Conservation (phyloP, 495 filamentous ascomycete genomes). For the Neurospora intermedia region DNA sequence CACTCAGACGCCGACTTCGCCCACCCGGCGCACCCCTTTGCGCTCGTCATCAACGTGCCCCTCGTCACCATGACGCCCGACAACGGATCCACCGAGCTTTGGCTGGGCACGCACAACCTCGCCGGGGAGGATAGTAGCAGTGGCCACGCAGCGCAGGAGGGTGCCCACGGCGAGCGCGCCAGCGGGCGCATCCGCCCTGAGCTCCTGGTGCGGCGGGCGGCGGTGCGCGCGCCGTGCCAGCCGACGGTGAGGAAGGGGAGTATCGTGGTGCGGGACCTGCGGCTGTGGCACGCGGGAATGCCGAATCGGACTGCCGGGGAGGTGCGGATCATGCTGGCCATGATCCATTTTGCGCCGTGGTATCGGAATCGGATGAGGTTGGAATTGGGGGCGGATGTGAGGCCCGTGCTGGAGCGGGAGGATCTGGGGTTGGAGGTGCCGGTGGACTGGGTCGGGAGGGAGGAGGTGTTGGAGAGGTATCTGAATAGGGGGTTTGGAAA, state of each 20-base stretch:
- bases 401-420: conserved; percentile 22
- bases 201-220: conserved; percentile 29
- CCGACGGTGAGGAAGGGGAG: conserved; percentile 41
- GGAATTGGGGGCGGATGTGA: conserved; percentile 37
- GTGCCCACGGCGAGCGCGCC: not conserved
- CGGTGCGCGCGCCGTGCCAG: conserved; percentile 36
- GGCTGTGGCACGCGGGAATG: conserved; percentile 53
- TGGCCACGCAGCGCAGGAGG: conserved; percentile 25
- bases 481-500: conserved; percentile 39
- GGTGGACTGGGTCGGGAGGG: conserved; percentile 30
- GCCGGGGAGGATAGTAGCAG: conserved; percentile 38
- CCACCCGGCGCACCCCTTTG: conserved; percentile 44
- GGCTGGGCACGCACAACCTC: conserved; percentile 45
- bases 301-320: conserved; percentile 39
- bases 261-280: conserved; percentile 43
- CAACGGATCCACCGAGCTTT: conserved; percentile 50
- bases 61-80: conserved; percentile 40
- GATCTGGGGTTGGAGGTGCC: conserved; percentile 30
- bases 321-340: conserved; percentile 47
- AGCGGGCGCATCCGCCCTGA: conserved; percentile 32
- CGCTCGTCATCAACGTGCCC: conserved; percentile 44
- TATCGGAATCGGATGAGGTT: conserved; percentile 36
- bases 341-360: conserved; percentile 30
- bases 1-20: conserved; percentile 49
- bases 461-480: conserved; percentile 26